phyloP scores from a whole-genome alignment of 768 basidiomycete species.

The Auriscalpium vulgare region DNA sequence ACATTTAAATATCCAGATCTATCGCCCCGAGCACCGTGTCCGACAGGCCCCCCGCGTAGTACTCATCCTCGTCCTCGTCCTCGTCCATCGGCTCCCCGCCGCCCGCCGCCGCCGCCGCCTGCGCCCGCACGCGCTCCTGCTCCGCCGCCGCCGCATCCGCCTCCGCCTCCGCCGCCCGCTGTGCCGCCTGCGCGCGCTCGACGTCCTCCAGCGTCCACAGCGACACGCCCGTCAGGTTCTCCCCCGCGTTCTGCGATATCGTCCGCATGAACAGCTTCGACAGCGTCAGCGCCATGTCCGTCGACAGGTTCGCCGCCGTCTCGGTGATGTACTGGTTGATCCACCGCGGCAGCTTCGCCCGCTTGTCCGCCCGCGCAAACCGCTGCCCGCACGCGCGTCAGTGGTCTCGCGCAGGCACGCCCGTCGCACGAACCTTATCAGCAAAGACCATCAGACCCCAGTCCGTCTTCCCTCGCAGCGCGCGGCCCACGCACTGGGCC shows the following conservation, averaged over 20 bases:
- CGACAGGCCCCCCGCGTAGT: conserved; percentile 43
- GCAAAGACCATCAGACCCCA: conserved; percentile 99
- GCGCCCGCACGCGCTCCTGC: conserved; percentile 15
- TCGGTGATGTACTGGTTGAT: conserved; percentile 99
- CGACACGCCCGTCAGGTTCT: conserved; percentile 90
- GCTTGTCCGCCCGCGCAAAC: conserved; percentile 87
- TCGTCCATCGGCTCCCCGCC: conserved; percentile 26
- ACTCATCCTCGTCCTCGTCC: conserved; percentile 17
- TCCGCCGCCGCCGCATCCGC: conserved; percentile 31
- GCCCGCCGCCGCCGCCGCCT: conserved; percentile 28
- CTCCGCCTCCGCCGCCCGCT: conserved; percentile 54
- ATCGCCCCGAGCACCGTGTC: conserved; percentile 52
- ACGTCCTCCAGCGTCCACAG: conserved; percentile 94
- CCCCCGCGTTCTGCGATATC: conserved; percentile 97
- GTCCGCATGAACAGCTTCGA: conserved; percentile 96
- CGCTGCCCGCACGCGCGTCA: conserved; percentile 40
- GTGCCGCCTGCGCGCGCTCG: conserved; percentile 76
- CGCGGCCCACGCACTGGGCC: conserved; percentile 97
- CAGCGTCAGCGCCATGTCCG: conserved; percentile 92
- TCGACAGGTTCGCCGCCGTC: conserved; percentile 92
- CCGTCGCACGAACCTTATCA: conserved; percentile 68
- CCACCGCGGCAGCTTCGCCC: conserved; percentile 95
- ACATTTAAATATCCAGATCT: conserved; percentile 29
- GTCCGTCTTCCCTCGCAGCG: conserved; percentile 95
- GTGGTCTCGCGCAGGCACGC: not conserved